Evolutionary conservation across 306 rosid species (phyloP), one percentile per base, ranked within the genome.

Genomic region (Lithocarpus polystachyus): DNA sequence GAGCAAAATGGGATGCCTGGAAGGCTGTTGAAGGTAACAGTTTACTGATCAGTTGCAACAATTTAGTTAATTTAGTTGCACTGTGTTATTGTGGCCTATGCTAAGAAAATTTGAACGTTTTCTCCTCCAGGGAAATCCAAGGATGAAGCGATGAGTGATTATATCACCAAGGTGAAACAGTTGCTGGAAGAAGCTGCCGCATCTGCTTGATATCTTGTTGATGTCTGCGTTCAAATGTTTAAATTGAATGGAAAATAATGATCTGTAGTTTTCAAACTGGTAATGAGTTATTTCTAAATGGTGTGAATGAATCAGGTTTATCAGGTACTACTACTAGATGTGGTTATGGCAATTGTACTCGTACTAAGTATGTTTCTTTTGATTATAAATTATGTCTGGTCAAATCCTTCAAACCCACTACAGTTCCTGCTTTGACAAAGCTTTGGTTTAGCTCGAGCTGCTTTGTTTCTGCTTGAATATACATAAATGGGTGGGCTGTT

Each of bases 1-100:
- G 93, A 81, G 97, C 94, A 45, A 93, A 93, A 80, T 95, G 99
- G 99, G 99, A 95, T 91, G 99, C 99, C 74, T 95, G 99, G 98
- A 93, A 95, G 88, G 89, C 91, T 60, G 93, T 87, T 88, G 97
- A 95, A 88, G 98, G 98, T 95, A 80, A 72, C 56, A 56, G 51
- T 28, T 64, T 13, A n/a, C 7, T 1, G 17, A 57, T 72, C 23
- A 56, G 54, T 24, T 62, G 15, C 68, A 71, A 54, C 65, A 80
- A 59, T 71, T 35, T 64, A 9, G 68, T 29, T n/a, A 40, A 12
- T 40, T 40, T 40, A 40, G 45, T 17, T 70, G n/a, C 29, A 20
- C 24, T 11, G 60, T 29, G 17, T 29, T 74, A 29, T 18, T 67
- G 45, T 68, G 60, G 4, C 33, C 61, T 14, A 9, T 29, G 43